These are phyloP conservation scores for Lepidium aucheri DNA, from an alignment of 345 rosid species.

Conservation along the genomic window DNA sequence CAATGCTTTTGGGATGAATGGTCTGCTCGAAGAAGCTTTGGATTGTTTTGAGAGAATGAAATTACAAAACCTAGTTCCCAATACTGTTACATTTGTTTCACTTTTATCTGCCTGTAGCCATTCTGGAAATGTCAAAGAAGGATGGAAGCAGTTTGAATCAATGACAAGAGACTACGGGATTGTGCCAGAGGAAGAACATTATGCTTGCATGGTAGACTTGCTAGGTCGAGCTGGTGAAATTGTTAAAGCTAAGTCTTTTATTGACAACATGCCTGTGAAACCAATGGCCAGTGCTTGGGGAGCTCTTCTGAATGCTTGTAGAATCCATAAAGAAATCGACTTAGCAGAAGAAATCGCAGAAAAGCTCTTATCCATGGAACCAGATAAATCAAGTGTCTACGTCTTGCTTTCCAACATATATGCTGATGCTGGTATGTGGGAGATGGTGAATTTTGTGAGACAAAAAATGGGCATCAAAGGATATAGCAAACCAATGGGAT, in stretches of 20 bases:
- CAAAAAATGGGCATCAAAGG: conserved; percentile 20
- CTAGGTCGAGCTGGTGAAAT: conserved; percentile 39
- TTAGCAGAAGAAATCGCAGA: conserved; percentile 46
- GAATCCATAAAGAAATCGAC: conserved; percentile 38
- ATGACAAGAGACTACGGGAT: conserved; percentile 36
- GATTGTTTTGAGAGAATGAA: conserved; percentile 38
- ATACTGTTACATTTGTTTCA: conserved; percentile 39
- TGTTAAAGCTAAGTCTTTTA: conserved; percentile 33
- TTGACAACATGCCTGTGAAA: conserved; percentile 28
- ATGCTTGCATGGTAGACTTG: conserved; percentile 52
- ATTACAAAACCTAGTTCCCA: conserved; percentile 27
- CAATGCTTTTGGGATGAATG: conserved; percentile 50
- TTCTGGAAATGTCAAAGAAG: conserved; percentile 38
- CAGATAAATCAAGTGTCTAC: conserved; percentile 22
- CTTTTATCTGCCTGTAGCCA: conserved; percentile 45
- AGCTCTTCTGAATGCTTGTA: conserved; percentile 43
- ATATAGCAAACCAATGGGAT: conserved; percentile 17
- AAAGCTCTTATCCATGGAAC: conserved; percentile 30
- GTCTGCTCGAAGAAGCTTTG: conserved; percentile 38
- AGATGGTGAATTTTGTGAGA: conserved; percentile 26
- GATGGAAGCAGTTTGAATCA: conserved; percentile 29
- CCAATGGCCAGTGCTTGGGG: conserved; percentile 40
- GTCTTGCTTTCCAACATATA: conserved; percentile 33
- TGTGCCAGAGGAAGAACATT: conserved; percentile 43
- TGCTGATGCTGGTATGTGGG: conserved; percentile 36